A percentile compares a stretch with the other conserved stretches of the same genome.
phyloP scores from a whole-genome alignment of 2,329 filamentous ascomycete species.

The Didymella arachidicola region DNA sequence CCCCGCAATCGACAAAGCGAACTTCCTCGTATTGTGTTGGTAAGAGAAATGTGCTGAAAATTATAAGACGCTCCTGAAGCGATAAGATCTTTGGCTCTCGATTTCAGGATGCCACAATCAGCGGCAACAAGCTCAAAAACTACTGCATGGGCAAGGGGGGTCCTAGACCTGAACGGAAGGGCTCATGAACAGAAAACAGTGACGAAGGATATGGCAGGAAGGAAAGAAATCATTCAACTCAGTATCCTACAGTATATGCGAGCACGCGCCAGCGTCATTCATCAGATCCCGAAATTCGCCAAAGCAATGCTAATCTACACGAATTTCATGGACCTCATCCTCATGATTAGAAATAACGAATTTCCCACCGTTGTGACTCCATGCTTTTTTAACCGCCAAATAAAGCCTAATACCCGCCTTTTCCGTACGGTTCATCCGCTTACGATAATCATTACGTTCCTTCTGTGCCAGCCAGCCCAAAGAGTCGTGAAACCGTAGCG shows the following conservation, averaged over 20 bases:
- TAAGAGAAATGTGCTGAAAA: no score
- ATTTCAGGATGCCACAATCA: no score
- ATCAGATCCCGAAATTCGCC: conserved; percentile 22
- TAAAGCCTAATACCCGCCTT: conserved; percentile 26
- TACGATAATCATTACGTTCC: conserved; percentile 29
- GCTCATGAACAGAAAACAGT: not conserved
- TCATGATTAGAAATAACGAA: conserved; percentile 23
- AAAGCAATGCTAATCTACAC: conserved; percentile 33
- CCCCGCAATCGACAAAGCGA: not conserved
- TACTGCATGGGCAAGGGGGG: not conserved
- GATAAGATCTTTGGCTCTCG: no score
- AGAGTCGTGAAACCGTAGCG: conserved; percentile 30
- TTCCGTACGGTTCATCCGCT: conserved; percentile 15
- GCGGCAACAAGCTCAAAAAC: no score
- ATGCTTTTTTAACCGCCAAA: conserved; percentile 33
- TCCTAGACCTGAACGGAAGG: not conserved
- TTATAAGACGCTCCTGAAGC: no score
- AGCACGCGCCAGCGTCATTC: conserved; percentile 13
- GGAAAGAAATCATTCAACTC: conserved; percentile 12
- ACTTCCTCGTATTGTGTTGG: no score
- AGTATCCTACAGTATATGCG: conserved; percentile 40
- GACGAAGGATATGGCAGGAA: not conserved
- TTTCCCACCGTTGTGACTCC: conserved; percentile 26
- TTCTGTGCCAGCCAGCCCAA: conserved; percentile 39
- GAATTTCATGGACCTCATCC: conserved; percentile 13